Evolutionary conservation across 129 eudicot genomes (phyloP).

Genomic region (Arctium minus): DNA sequence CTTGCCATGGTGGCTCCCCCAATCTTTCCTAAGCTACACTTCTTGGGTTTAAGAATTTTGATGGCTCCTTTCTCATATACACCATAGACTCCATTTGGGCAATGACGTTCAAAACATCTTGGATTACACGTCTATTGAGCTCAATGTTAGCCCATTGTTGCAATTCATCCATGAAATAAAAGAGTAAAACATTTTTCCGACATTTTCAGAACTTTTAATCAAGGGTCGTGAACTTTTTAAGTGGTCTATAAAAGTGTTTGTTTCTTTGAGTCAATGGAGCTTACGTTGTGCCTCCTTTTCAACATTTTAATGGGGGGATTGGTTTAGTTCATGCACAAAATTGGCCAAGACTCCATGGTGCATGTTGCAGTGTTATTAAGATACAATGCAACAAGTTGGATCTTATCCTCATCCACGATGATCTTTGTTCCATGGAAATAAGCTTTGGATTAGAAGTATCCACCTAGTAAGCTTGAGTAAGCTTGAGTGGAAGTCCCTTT

Average conservation of each 20-base stretch:
- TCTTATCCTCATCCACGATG: background rate
- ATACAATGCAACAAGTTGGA: background rate
- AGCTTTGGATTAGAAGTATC: background rate
- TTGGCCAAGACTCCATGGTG: background rate
- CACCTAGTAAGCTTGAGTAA: background rate
- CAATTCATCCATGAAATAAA: background rate
- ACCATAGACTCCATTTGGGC: background rate
- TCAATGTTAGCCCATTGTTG: background rate
- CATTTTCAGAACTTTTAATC: background rate
- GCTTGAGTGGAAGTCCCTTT: background rate
- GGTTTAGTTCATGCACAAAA: background rate
- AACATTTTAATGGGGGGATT: background rate
- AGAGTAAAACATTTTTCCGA: background rate
- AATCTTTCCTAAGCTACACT: background rate
- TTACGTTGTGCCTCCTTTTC: background rate
- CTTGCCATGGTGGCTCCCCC: background rate
- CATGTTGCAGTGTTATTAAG: background rate
- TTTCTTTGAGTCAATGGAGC: background rate
- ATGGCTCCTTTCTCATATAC: background rate
- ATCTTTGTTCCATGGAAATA: background rate
- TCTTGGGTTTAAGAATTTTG: background rate
- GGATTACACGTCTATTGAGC: background rate
- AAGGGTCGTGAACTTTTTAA: background rate
- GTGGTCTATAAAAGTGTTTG: background rate
- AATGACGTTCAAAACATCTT: background rate